A percentile compares a stretch with the other conserved stretches of the same genome.
phyloP scores from a whole-genome alignment of 805 yeast species.

The Candida caryicola region DNA sequence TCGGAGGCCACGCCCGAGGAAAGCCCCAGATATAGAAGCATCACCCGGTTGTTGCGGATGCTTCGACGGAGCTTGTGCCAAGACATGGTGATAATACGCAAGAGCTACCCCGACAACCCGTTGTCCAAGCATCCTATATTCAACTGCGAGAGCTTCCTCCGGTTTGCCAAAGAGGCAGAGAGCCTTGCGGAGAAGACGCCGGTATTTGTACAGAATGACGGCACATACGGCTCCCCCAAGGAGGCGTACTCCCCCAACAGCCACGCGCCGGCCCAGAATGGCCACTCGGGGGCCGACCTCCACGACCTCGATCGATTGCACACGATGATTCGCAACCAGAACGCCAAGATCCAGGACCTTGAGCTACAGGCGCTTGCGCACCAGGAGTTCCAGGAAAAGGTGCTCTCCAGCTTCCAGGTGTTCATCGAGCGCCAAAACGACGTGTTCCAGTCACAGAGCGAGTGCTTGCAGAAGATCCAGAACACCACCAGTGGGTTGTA shows the following conservation, averaged over 20 bases:
- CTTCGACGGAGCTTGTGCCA: constrained; percentile 25
- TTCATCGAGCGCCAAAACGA: constrained; percentile 17
- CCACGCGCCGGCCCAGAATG: neutral
- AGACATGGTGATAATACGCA: constrained; percentile 27
- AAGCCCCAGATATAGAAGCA: constrained; percentile 10
- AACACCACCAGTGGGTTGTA: constrained; percentile 11
- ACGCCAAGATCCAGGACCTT: constrained; percentile 6
- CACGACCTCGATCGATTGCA: neutral
- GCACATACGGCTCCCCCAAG: no score
- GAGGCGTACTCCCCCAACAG: no score
- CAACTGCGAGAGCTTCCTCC: constrained; percentile 15
- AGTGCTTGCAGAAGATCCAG: constrained; percentile 15
- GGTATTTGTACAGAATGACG: neutral
- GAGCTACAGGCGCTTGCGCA: constrained; percentile 14
- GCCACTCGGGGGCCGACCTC: neutral
- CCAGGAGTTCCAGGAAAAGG: constrained; percentile 11
- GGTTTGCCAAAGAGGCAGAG: constrained; percentile 11
- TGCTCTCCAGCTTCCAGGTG: constrained; percentile 10
- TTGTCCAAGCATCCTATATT: constrained; percentile 25
- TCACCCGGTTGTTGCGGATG: constrained; percentile 16
- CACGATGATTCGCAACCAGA: neutral
- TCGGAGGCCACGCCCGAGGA: constrained; percentile 11
- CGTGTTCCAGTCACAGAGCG: constrained; percentile 15
- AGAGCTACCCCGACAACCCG: constrained; percentile 21
- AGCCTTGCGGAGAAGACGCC: constrained; percentile 7